These are phyloP conservation scores for Selenicereus undatus DNA, from an alignment of 148 eudicot genomes.

Conservation along the genomic window DNA sequence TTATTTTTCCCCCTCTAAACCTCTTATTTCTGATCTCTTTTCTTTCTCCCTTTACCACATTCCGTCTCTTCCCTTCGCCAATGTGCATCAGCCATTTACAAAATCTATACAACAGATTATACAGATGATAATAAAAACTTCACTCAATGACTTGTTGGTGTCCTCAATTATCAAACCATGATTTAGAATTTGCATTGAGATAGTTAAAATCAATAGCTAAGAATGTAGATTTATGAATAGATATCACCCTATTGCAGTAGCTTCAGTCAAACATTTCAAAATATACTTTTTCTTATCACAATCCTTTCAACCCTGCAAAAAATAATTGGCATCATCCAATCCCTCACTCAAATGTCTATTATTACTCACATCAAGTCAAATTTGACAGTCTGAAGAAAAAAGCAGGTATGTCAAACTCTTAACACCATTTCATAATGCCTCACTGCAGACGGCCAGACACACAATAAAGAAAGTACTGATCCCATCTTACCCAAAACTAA, in stretches of 20 bases:
- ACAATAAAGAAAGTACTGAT: constrained; percentile 10
- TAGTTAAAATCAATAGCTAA: not conserved
- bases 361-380: not conserved
- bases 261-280: not conserved
- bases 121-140: not conserved
- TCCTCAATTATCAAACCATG: not conserved
- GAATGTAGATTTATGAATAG: not conserved
- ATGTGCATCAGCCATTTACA: not conserved
- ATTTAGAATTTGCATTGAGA: not conserved
- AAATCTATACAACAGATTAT: not conserved
- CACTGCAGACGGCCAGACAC: not conserved
- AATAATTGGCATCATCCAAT: not conserved
- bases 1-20: not conserved
- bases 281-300: not conserved
- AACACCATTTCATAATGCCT: not conserved
- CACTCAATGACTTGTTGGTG: not conserved
- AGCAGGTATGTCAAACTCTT: not conserved
- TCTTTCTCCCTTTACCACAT: not conserved
- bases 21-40: not conserved
- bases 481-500: constrained; percentile 69
- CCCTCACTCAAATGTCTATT: not conserved
- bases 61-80: not conserved
- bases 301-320: not conserved
- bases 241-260: not conserved
- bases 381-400: not conserved